A percentile compares a stretch with the other conserved stretches of the same genome.
Evolutionary conservation across 2,329 filamentous ascomycete genomes (phyloP).

Genomic region (Gaeumannomyces sp.): DNA sequence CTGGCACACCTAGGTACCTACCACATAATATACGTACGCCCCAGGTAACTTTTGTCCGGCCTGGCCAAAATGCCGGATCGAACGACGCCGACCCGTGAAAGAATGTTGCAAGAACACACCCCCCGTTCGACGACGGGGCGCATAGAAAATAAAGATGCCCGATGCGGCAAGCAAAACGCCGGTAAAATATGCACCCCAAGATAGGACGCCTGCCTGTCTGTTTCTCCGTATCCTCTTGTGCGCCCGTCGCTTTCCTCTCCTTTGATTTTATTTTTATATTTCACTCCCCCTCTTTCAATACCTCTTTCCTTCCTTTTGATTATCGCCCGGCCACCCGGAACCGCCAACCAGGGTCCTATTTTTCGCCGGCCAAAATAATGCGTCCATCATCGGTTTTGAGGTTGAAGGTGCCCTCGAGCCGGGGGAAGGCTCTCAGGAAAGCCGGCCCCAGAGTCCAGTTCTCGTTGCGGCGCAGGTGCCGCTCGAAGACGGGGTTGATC

Average conservation of each 20-base stretch:
- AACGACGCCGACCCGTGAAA: background rate
- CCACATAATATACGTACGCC: too few relatives aligned
- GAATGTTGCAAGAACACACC: background rate
- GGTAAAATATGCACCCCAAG: background rate
- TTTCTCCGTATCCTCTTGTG: background rate
- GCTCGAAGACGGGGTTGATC: conserved; percentile 83
- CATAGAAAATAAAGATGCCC: background rate
- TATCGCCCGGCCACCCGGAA: background rate
- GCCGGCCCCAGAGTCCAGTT: conserved; percentile 76
- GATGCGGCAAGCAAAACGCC: background rate
- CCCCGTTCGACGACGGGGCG: background rate
- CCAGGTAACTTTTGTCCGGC: background rate
- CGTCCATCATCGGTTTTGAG: conserved; percentile 7
- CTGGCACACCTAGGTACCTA: too few relatives aligned
- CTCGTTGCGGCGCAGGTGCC: conserved; percentile 64
- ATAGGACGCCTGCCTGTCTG: background rate
- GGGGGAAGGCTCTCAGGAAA: conserved; percentile 62
- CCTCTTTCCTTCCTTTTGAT: background rate
- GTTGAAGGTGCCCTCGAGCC: conserved; percentile 25
- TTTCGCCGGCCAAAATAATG: background rate
- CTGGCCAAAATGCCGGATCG: background rate
- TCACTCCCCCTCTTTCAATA: too few relatives aligned
- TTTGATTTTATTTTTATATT: conserved; percentile 12
- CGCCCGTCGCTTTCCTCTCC: conserved; percentile 16
- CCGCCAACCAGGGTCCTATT: background rate